Base-by-base conservation (phyloP, 2,329 filamentous ascomycete genomes). In the Microsporum ferrugineum region DNA sequence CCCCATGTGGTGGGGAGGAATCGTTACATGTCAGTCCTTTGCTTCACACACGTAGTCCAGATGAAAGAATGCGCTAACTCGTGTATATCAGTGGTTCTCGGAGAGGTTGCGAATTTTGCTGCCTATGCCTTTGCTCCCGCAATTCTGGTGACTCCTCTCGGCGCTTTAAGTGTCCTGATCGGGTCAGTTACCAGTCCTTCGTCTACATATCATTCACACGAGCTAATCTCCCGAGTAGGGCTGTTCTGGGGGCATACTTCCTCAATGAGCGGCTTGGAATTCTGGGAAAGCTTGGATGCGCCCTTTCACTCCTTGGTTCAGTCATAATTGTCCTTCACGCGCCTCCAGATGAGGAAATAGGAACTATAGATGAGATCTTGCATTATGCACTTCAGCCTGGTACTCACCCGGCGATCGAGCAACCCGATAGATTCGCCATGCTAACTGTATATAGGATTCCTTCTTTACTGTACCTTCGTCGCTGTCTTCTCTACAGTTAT, bases 261-360 rank as follows among this genome's bases (percentile, higher is more conserved):
- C 79, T 99, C 64, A 83, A 90, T 60, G 94, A 99, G 75, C 85
- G 89, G 73, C 78, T 99, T 62, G 94, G 94, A n/a, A 86, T 85
- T 27, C 76, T 99, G 67, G 94, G 94, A 43, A 95, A 95, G 75
- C 83, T 99, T 65, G 94, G 94, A 41, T 97, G 94, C 75, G 95
- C 94, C 63, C 94, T 94, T 72, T 97, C 94, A 75, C 81, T 99
- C 64, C 90, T 99, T 66, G 94, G 94, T 41, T 95, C 92, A 57
- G 89, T 97, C 67, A 92, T 99, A 63, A 99, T 99, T 71, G 92
- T 99, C 41, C 84, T 99, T 31, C 95, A 99, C 78, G 94, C 94
- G 59, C 95, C 94, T 59, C 88, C 94, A 51, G 94, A 99, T 73
- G 85, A 92, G 76, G 88, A 94, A 61, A 91, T 99, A 63, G 77